Conservation (phyloP, 768 basidiomycete genomes). For the Hypholoma fasciculare region DNA sequence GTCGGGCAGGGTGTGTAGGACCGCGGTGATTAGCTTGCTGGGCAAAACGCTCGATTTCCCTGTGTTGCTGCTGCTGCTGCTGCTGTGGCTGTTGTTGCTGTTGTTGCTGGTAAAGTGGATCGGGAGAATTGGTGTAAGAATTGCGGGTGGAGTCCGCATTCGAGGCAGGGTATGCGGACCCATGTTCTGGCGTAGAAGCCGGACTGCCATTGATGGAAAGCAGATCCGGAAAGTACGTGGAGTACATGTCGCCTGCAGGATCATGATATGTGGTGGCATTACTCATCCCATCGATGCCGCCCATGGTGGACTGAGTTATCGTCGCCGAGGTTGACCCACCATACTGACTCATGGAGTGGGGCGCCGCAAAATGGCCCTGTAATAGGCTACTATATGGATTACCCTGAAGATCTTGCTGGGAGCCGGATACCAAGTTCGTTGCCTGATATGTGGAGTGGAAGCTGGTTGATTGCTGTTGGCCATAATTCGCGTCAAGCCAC, state of each 20-base stretch:
- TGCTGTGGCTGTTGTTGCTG: no score
- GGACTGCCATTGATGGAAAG: conserved; percentile 17
- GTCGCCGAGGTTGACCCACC: conserved; percentile 21
- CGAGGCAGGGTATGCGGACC: conserved; percentile 15
- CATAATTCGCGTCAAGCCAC: conserved; percentile 36
- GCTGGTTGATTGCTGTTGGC: conserved; percentile 19
- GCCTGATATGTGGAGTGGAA: conserved; percentile 19
- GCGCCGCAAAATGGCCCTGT: conserved; percentile 25
- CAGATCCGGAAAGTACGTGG: conserved; percentile 20
- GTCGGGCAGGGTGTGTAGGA: not conserved
- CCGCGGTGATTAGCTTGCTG: conserved; percentile 2
- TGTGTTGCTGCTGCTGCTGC: not conserved
- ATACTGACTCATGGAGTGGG: conserved; percentile 20
- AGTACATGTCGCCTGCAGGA: conserved; percentile 18
- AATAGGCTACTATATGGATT: conserved; percentile 25
- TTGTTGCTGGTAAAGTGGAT: conserved; percentile 29
- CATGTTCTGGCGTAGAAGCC: conserved; percentile 21
- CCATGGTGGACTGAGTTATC: conserved; percentile 20
- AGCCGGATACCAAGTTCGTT: conserved; percentile 9
- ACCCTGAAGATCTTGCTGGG: conserved; percentile 14
- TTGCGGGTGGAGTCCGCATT: conserved; percentile 25
- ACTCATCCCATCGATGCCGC: conserved; percentile 2
- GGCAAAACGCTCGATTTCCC: not conserved
- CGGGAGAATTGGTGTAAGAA: conserved; percentile 29
- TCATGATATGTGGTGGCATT: conserved; percentile 6